Conservation (phyloP, 2,329 filamentous ascomycete species). For the Bipolaris bicolor region DNA sequence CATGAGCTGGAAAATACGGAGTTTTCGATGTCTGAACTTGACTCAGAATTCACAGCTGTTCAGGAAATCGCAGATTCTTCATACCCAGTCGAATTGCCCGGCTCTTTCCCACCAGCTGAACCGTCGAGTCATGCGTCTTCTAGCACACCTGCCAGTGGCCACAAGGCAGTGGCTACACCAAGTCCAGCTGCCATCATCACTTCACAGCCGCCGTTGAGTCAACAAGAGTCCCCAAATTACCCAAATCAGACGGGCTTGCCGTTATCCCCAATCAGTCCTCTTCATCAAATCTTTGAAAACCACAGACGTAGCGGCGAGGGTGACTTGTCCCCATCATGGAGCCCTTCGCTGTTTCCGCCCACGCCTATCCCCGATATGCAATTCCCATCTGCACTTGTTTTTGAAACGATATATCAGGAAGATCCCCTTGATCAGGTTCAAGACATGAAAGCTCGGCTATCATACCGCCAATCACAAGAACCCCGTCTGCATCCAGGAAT, state of each 20-base stretch:
- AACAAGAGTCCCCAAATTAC: constrained; percentile 53
- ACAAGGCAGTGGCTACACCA: not conserved
- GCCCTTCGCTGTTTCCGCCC: not conserved
- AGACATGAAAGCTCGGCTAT: constrained; percentile 37
- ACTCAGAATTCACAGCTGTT: constrained; percentile 23
- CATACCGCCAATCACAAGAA: constrained; percentile 42
- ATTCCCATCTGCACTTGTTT: not conserved
- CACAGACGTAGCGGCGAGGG: constrained; percentile 3
- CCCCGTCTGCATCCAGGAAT: constrained; percentile 60
- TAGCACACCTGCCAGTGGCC: not conserved
- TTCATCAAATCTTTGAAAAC: constrained; percentile 11
- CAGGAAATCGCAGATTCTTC: constrained; percentile 38
- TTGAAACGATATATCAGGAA: constrained; percentile 23
- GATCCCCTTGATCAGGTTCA: constrained; percentile 36
- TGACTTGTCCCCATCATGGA: too few species aligned
- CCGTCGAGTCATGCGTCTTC: not conserved
- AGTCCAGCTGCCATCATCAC: constrained; percentile 35
- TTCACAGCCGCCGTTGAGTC: constrained; percentile 41
- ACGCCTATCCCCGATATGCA: constrained; percentile 6
- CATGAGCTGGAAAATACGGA: constrained; percentile 36
- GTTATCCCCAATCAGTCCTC: constrained; percentile 25
- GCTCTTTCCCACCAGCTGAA: constrained; percentile 12
- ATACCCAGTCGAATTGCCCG: constrained; percentile 35
- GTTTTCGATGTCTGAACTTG: constrained; percentile 29
- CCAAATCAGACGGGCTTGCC: constrained; percentile 49